These are phyloP conservation scores for Rhizophora mangle DNA, from an alignment of 345 rosid genomes.

Conservation along the genomic window DNA sequence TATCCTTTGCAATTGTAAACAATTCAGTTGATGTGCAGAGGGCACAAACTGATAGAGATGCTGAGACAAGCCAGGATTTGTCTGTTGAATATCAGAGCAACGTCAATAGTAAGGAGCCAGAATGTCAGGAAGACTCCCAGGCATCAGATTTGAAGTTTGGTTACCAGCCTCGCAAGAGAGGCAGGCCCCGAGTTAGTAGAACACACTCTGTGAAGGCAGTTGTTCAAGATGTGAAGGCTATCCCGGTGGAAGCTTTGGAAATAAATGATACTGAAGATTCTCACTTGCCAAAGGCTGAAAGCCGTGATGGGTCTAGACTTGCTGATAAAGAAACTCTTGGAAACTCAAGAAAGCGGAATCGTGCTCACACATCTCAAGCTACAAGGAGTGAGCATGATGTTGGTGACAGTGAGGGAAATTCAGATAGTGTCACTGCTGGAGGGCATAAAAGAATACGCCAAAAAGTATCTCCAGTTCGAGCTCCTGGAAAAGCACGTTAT, in stretches of 20 bases:
- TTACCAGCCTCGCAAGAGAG: constrained; percentile 42
- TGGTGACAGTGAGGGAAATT: constrained; percentile 61
- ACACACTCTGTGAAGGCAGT: constrained; percentile 73
- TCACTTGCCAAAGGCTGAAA: constrained; percentile 41
- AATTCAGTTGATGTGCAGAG: constrained; percentile 44
- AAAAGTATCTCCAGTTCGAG: constrained; percentile 40
- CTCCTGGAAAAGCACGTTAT: constrained; percentile 49
- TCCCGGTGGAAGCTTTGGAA: constrained; percentile 58
- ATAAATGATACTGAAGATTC: constrained; percentile 52
- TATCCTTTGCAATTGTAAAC: constrained; percentile 36
- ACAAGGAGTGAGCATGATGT: constrained; percentile 56
- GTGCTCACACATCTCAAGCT: constrained; percentile 45
- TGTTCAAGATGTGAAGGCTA: constrained; percentile 68
- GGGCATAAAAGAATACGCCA: constrained; percentile 63
- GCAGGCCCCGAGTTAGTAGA: constrained; percentile 54
- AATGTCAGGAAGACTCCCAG: constrained; percentile 46
- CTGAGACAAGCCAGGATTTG: constrained; percentile 39
- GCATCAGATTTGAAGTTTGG: constrained; percentile 47
- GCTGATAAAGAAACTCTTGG: constrained; percentile 44
- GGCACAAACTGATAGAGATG: constrained; percentile 45
- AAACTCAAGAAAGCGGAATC: constrained; percentile 63
- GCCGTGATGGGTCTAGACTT: constrained; percentile 52
- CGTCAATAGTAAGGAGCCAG: constrained; percentile 41
- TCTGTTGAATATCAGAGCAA: constrained; percentile 53
- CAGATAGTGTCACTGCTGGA: constrained; percentile 59